Evolutionary conservation across 164 flowering plant genomes (phyloP).

Genomic region (Dillenia suffruticosa): DNA sequence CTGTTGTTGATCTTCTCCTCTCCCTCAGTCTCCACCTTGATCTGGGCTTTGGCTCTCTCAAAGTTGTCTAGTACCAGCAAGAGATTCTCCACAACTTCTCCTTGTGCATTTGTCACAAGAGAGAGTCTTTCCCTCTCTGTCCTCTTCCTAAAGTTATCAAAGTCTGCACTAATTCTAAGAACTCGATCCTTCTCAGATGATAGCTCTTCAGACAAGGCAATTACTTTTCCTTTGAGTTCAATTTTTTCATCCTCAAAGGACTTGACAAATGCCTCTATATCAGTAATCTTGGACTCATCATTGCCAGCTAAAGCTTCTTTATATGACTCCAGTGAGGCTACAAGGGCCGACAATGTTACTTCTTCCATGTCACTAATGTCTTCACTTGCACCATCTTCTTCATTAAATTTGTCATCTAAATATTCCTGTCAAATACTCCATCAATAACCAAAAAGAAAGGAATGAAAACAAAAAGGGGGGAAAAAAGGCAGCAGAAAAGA

Average conservation of each 20-base stretch:
- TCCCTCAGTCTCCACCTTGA: slow-evolving; percentile 74
- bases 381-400: slow-evolving; percentile 35
- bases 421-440: slow-evolving; percentile 43
- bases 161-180: slow-evolving; percentile 88
- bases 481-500: not conserved
- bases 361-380: slow-evolving; percentile 42
- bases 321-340: slow-evolving; percentile 48
- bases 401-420: slow-evolving; percentile 37
- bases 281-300: slow-evolving; percentile 56
- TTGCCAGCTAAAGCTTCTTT: slow-evolving; percentile 68
- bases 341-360: slow-evolving; percentile 33
- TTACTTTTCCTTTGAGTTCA: slow-evolving; percentile 46
- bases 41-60: slow-evolving; percentile 85
- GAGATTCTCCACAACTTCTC: slow-evolving; percentile 81
- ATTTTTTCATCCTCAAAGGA: slow-evolving; percentile 71
- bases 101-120: slow-evolving; percentile 69
- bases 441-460: slow-evolving; percentile 7
- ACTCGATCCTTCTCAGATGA: slow-evolving; percentile 51
- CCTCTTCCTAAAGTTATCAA: slow-evolving; percentile 90
- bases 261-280: slow-evolving; percentile 52
- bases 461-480: not conserved
- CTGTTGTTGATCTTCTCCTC: slow-evolving; percentile 81
- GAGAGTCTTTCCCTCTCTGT: slow-evolving; percentile 85
- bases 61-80: slow-evolving; percentile 85
- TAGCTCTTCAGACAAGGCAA: slow-evolving; percentile 49